Conservation (phyloP, 495 filamentous ascomycete genomes). For the Viridothelium virens region DNA sequence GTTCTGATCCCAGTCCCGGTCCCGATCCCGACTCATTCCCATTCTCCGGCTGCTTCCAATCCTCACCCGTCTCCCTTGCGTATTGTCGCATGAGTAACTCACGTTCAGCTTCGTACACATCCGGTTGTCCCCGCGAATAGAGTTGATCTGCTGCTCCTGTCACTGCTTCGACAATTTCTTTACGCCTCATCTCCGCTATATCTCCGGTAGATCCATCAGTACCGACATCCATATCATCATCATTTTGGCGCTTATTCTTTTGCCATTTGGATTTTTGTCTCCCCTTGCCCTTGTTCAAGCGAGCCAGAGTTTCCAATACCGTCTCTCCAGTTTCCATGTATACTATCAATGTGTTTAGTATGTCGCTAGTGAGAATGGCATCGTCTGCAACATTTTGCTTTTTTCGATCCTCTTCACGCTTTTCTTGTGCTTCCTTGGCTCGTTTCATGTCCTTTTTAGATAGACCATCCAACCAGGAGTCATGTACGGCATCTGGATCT, state of each 20-base stretch:
- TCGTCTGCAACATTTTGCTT: conserved; percentile 65
- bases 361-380: conserved; percentile 62
- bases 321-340: conserved; percentile 78
- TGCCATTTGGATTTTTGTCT: conserved; percentile 50
- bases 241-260: conserved; percentile 51
- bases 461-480: conserved; percentile 84
- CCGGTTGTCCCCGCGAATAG: conserved; percentile 67
- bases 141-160: conserved; percentile 85
- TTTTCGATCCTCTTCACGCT: conserved; percentile 66
- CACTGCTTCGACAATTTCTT: conserved; percentile 66
- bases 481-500: conserved; percentile 85
- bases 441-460: conserved; percentile 88
- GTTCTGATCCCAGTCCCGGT: too few relatives aligned
- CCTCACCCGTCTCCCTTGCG: conserved; percentile 76
- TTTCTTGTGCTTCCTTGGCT: conserved; percentile 80
- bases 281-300: conserved; percentile 63
- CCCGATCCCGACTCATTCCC: conserved; percentile 26
- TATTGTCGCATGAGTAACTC: conserved; percentile 79
- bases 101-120: conserved; percentile 85
- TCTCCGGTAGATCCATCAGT: conserved; percentile 42
- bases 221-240: conserved; percentile 64
- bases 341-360: conserved; percentile 62
- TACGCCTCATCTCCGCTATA: conserved; percentile 59
- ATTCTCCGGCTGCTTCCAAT: conserved; percentile 55
- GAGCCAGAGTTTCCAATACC: conserved; percentile 75